These are phyloP conservation scores for Aspergillus neotritici DNA, from an alignment of 2,329 filamentous ascomycete species.

Conservation along the genomic window DNA sequence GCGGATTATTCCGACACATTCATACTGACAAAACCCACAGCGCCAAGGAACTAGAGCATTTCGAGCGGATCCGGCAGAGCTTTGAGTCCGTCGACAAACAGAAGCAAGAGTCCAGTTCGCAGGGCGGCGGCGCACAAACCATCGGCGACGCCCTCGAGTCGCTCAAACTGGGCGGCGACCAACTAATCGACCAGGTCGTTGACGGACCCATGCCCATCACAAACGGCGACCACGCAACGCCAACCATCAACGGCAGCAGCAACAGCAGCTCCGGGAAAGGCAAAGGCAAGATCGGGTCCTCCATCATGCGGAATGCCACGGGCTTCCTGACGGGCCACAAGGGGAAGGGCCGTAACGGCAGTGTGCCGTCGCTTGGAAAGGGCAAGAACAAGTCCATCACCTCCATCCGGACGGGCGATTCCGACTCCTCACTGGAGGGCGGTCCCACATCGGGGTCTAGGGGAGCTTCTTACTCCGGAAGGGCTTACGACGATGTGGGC, in stretches of 20 bases:
- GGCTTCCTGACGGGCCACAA: slow-evolving; percentile 27
- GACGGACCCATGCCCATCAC: slow-evolving; percentile 14
- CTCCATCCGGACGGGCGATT: slow-evolving; percentile 28
- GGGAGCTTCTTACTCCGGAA: background rate
- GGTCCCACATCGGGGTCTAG: slow-evolving; percentile 10
- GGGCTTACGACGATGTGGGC: slow-evolving; percentile 14
- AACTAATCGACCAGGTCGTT: slow-evolving; percentile 14
- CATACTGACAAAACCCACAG: slow-evolving; percentile 44
- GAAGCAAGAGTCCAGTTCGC: slow-evolving; percentile 28
- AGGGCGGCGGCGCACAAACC: slow-evolving; percentile 24
- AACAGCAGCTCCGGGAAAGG: slow-evolving; percentile 26
- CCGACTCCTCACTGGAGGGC: slow-evolving; percentile 26
- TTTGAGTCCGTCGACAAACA: slow-evolving; percentile 63
- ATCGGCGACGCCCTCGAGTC: slow-evolving; percentile 36
- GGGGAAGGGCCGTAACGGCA: slow-evolving; percentile 17
- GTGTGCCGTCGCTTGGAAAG: slow-evolving; percentile 21
- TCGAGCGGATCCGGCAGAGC: slow-evolving; percentile 71
- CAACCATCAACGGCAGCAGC: background rate
- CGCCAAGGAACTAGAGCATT: slow-evolving; percentile 84
- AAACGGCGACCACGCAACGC: slow-evolving; percentile 20
- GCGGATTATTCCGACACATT: background rate
- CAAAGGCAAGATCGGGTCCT: slow-evolving; percentile 27
- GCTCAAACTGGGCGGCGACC: slow-evolving; percentile 24
- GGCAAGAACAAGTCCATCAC: slow-evolving; percentile 33
- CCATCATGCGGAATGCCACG: slow-evolving; percentile 23